Evolutionary conservation across 1,139 yeast genomes (phyloP).

Genomic region (Sugiyamaella xylanicola): DNA sequence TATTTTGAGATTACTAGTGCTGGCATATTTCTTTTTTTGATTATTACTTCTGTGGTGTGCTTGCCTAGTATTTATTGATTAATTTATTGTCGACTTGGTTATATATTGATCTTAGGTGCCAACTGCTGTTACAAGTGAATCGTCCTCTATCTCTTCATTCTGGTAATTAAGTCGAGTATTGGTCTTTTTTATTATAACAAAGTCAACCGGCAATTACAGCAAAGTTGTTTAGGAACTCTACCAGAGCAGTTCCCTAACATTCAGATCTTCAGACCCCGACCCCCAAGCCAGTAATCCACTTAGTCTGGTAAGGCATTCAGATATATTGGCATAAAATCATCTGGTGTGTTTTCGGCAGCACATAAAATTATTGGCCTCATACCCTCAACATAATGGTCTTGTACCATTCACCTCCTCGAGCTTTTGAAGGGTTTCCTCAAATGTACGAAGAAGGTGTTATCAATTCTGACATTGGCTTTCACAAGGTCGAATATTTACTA

Average conservation of each 20-base stretch:
- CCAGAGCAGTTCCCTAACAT: neutral
- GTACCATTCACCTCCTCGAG: constrained; percentile 13
- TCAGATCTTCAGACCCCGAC: too few species aligned
- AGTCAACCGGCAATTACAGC: neutral
- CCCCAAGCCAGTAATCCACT: too few species aligned
- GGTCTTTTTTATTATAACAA: neutral
- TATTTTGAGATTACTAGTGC: neutral
- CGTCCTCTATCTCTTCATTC: neutral
- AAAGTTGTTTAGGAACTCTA: neutral
- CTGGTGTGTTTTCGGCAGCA: neutral
- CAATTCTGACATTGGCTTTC: neutral
- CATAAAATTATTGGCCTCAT: neutral
- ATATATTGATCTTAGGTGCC: neutral
- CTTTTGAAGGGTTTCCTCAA: constrained; percentile 8
- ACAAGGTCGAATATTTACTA: neutral
- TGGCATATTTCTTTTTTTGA: neutral
- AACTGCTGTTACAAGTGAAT: neutral
- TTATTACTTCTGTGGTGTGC: neutral
- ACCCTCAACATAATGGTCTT: constrained; percentile 9
- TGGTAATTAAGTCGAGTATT: neutral
- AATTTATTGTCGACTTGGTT: neutral
- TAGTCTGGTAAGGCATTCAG: too few species aligned
- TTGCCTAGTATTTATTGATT: neutral
- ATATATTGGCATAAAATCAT: neutral
- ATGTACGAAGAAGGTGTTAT: constrained; percentile 14